Evolutionary conservation across 2,329 filamentous ascomycete species (phyloP), one percentile per base, ranked within the genome.

Genomic region (Aureobasidium sp.): DNA sequence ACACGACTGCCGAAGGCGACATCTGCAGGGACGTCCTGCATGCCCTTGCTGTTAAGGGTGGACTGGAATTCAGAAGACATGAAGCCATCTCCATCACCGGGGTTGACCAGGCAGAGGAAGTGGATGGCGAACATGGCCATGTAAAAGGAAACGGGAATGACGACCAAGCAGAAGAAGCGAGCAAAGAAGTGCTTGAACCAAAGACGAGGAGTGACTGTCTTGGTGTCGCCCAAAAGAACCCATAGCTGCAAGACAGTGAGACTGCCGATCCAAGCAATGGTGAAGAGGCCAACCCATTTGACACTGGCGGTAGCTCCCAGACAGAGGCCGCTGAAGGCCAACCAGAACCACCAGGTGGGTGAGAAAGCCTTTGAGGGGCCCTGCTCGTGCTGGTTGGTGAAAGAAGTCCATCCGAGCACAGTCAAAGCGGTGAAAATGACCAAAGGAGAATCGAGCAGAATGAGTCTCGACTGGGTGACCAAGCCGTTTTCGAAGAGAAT

Each of bases 61-160:
- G 93, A 87, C 74, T 98, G 93, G 76, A 98, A 98, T 67, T 98
- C 93, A 53, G 91, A 95, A 66, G 90, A 96, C 93, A 98, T 98
- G 77, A 98, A 98, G 53, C 93, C 93, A 70, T 98, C 93, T 52
- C 93, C 93, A 49, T 98, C 93, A 56, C 93, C 93, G 24, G 93
- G 93, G 72, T 98, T 98, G 56, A 85, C 81, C 37, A 98, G 79
- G 75, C 88, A 94, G 61, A 90, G 62, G 72, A 98, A 98, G 76
- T 98, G 93, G 63, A 98, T 94, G 50, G 82, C 90, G 65, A 98
- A 98, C 88, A 97, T 95, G 64, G 81, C 85, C 77, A 96, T 85
- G 75, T 98, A 98, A 73, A 98, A 95, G 30, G 82, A 83, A 22
- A 86, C 61, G 6, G 93, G 93, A 60, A 98, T 88, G 61, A 95